Evolutionary conservation across 371 early-diverging fungal genomes (phyloP).

Genomic region (Capillidium heterosporum): DNA sequence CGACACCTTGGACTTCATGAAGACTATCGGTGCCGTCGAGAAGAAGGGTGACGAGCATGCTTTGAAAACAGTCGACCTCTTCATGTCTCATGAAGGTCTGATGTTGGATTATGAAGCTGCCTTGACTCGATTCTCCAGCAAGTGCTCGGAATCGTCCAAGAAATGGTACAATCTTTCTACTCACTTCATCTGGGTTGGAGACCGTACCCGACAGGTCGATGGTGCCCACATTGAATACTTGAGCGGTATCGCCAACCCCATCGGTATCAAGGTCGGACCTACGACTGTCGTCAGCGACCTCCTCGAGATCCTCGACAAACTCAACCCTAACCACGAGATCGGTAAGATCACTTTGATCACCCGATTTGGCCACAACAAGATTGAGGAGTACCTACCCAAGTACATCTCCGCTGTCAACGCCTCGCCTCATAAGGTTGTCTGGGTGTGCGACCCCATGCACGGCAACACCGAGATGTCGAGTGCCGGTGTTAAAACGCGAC

Average conservation of each 20-base stretch:
- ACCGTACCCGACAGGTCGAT: conserved; percentile 87
- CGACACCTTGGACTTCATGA: conserved; percentile 85
- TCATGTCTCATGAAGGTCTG: conserved; percentile 88
- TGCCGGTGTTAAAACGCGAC: conserved; percentile 76
- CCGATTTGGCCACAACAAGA: conserved; percentile 73
- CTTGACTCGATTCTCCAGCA: conserved; percentile 46
- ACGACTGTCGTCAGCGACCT: conserved; percentile 72
- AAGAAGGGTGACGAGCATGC: conserved; percentile 3
- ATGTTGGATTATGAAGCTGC: conserved; percentile 78
- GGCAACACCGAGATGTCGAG: conserved; percentile 80
- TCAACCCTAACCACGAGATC: conserved; percentile 68
- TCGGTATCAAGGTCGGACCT: conserved; percentile 93
- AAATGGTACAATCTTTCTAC: conserved; percentile 50
- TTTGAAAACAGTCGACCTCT: conserved; percentile 62
- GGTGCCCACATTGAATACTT: conserved; percentile 94
- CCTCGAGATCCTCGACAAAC: conserved; percentile 52
- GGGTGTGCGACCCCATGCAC: conserved; percentile 96
- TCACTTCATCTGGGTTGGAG: conserved; percentile 96
- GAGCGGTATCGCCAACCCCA: conserved; percentile 83
- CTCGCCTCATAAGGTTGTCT: conserved; percentile 75
- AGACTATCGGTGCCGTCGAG: conserved; percentile 50
- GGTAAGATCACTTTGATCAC: conserved; percentile 91
- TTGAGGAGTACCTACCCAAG: conserved; percentile 58
- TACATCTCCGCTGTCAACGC: conserved; percentile 77
- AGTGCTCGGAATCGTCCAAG: conserved; percentile 15